These are phyloP conservation scores for Letharia lupina DNA, from an alignment of 495 filamentous ascomycete genomes.

Conservation along the genomic window DNA sequence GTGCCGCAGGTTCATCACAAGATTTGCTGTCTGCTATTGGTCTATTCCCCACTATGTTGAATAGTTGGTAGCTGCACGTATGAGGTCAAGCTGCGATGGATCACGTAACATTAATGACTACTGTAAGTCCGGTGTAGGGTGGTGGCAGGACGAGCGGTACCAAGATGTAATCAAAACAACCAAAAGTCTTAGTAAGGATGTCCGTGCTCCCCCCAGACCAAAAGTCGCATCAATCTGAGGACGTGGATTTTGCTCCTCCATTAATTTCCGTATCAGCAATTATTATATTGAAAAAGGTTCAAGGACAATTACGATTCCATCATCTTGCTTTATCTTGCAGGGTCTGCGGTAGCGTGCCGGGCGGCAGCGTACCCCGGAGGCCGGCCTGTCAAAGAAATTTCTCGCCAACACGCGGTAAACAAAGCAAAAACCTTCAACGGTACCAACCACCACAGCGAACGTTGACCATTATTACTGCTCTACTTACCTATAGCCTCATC, in stretches of 20 bases:
- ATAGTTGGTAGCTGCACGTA: not conserved
- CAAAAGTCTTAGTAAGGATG: not conserved
- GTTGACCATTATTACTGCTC: not conserved
- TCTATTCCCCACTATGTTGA: not conserved
- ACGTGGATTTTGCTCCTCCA: not conserved
- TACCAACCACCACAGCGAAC: not conserved
- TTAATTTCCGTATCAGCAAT: not conserved
- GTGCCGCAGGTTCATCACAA: constrained; percentile 11
- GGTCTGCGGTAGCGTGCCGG: constrained; percentile 10
- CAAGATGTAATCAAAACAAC: constrained; percentile 12
- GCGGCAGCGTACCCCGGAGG: constrained; percentile 4
- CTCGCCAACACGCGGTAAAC: constrained; percentile 6
- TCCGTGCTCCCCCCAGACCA: not conserved
- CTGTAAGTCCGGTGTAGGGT: not conserved
- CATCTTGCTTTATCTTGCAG: constrained; percentile 17
- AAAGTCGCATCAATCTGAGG: not conserved
- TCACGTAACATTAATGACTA: constrained; percentile 2
- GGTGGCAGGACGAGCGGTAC: not conserved
- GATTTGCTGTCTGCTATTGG: constrained; percentile 1
- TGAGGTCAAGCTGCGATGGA: not conserved
- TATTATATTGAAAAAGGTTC: not conserved
- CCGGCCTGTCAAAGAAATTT: constrained; percentile 12
- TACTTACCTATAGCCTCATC: not conserved
- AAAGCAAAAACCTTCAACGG: not conserved
- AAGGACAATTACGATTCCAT: not conserved